phyloP scores from a whole-genome alignment of 2,329 filamentous ascomycete species.

The Calonectria honghensis region DNA sequence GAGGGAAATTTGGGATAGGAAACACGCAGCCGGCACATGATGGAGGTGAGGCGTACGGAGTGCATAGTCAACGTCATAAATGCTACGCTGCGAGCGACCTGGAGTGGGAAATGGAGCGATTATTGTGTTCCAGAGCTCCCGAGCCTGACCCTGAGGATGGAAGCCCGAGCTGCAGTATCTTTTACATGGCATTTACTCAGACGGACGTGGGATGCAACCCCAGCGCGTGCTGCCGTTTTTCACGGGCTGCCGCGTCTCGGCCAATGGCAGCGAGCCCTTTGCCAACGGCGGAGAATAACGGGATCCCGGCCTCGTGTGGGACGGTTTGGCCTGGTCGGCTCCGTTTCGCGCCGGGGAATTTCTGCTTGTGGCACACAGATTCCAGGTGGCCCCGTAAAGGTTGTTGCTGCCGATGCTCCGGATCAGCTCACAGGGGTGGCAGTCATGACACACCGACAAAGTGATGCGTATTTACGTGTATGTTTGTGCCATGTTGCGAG shows the following conservation, averaged over 20 bases:
- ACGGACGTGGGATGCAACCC: constrained; percentile 6
- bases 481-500: neutral
- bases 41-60: constrained; percentile 19
- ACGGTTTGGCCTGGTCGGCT: constrained; percentile 6
- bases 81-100: constrained; percentile 3
- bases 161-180: neutral
- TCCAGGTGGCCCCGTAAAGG: constrained; percentile 5
- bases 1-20: constrained; percentile 10
- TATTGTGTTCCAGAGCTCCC: neutral
- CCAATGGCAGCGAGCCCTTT: neutral
- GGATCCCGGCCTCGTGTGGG: constrained; percentile 10
- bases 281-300: constrained; percentile 11
- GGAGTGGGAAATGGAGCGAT: neutral
- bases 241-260: neutral
- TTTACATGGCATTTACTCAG: neutral
- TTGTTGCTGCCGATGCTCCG: constrained; percentile 28
- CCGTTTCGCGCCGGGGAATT: constrained; percentile 24
- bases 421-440: constrained; percentile 21
- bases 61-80: constrained; percentile 21
- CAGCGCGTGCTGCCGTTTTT: constrained; percentile 13
- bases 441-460: neutral
- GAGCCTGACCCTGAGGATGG: neutral
- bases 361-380: constrained; percentile 1
- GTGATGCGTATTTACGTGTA: neutral
- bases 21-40: constrained; percentile 10